phyloP scores from a whole-genome alignment of 345 rosid species.

The Citropsis articulata region DNA sequence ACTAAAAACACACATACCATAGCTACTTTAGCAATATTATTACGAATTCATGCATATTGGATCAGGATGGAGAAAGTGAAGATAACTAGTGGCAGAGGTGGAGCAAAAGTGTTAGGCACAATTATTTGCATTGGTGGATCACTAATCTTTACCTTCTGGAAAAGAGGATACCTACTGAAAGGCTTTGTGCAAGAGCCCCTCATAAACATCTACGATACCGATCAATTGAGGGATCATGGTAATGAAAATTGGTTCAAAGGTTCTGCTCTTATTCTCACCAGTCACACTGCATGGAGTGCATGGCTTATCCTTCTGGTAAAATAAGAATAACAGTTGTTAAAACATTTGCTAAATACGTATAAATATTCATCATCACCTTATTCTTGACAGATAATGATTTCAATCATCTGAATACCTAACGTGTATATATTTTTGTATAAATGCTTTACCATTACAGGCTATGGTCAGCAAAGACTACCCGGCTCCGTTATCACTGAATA shows the following conservation, averaged over 20 bases:
- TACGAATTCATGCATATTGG: no score
- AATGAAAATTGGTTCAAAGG: slow-evolving; percentile 47
- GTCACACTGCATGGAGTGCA: slow-evolving; percentile 39
- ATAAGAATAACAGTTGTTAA: no score
- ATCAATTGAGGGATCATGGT: not conserved
- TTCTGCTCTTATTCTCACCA: slow-evolving; percentile 35
- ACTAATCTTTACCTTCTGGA: slow-evolving; percentile 49
- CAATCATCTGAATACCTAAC: no score
- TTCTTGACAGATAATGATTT: not conserved
- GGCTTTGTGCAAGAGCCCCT: slow-evolving; percentile 34
- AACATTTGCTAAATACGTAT: not conserved
- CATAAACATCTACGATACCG: slow-evolving; percentile 23
- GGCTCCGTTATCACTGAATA: slow-evolving; percentile 35
- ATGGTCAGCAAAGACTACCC: slow-evolving; percentile 32
- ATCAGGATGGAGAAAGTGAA: slow-evolving; percentile 46
- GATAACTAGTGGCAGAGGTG: slow-evolving; percentile 24
- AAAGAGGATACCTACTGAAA: slow-evolving; percentile 32
- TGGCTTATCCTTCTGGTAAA: slow-evolving; percentile 44
- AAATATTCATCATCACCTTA: not conserved
- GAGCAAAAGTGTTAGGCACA: slow-evolving; percentile 38
- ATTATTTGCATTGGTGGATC: slow-evolving; percentile 35
- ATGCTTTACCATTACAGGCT: slow-evolving; percentile 12
- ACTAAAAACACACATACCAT: no score
- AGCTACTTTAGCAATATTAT: no score
- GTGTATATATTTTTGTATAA: no score